Percentiles rank a stretch among this genome's conserved stretches.
These are phyloP conservation scores for Sutorius australiensis DNA, from an alignment of 768 basidiomycete genomes.

Conservation along the genomic window DNA sequence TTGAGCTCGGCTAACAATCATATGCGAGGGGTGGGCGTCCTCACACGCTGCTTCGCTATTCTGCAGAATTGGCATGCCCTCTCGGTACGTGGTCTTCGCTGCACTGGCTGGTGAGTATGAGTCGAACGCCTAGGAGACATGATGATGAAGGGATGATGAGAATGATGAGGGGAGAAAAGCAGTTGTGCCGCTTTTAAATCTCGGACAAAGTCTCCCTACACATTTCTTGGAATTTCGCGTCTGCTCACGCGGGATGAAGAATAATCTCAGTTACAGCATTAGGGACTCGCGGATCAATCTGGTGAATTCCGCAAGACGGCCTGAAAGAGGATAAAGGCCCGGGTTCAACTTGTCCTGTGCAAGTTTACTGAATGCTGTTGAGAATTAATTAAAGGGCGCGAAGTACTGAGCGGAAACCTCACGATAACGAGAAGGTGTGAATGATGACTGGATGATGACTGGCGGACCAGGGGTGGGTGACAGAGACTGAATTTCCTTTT, in stretches of 20 bases:
- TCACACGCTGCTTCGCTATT: slow-evolving; percentile 17
- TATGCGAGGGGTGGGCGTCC: neutral
- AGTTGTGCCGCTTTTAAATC: slow-evolving; percentile 17
- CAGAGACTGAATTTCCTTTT: slow-evolving; percentile 21
- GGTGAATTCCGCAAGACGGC: slow-evolving; percentile 6
- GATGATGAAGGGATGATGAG: slow-evolving; percentile 10
- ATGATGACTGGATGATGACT: slow-evolving; percentile 24
- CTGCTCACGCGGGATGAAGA: slow-evolving; percentile 7
- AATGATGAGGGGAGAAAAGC: slow-evolving; percentile 6
- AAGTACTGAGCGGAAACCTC: slow-evolving; percentile 27
- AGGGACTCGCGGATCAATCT: slow-evolving; percentile 17
- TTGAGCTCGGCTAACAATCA: slow-evolving; percentile 2
- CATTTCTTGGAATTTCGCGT: slow-evolving; percentile 9
- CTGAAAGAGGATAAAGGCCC: slow-evolving; percentile 14
- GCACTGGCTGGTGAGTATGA: slow-evolving; percentile 6
- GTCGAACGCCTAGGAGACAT: slow-evolving; percentile 13
- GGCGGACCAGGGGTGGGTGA: slow-evolving; percentile 30
- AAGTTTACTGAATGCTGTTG: slow-evolving; percentile 13
- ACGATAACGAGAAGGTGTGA: slow-evolving; percentile 30
- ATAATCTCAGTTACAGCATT: slow-evolving; percentile 9
- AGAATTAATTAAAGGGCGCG: slow-evolving; percentile 27
- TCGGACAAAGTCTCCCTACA: slow-evolving; percentile 6
- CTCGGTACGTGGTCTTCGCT: slow-evolving; percentile 12
- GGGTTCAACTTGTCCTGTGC: slow-evolving; percentile 8
- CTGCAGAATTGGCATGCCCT: slow-evolving; percentile 21